Evolutionary conservation across 768 basidiomycete species (phyloP), one percentile per base, ranked within the genome.

Genomic region (Boletus rubescentipes): DNA sequence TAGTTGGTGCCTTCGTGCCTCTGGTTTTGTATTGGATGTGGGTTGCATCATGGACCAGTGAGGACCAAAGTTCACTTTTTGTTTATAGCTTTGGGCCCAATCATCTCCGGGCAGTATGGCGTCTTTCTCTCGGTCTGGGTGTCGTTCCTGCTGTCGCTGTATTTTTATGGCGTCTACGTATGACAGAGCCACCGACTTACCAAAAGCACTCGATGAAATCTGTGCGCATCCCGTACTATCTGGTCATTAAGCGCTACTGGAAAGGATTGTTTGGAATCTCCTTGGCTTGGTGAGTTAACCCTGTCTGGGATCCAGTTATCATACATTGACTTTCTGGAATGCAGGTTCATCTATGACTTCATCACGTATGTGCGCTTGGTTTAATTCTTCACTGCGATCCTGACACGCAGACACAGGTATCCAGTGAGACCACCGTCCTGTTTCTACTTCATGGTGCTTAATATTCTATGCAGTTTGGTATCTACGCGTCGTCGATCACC

Each of bases 11-110:
- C 11, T 93, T 94, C 58, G 86, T 91, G 4, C 91, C 92, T 14
- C 77, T 95, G 6, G 87, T 95, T 26, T 75, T 93, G 30, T 90
- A 84, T 64, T 93, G 91, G 93, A 95, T 95, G 86, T 90, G 57
- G 41, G 86, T 73, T 18, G 42, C 21, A 14, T 43, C 44, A 23
- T 49, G 46, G 42, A 20, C 34, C 26, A 2, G 16, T 16, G 38
- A 46, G 46, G 51, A 23, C 10, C 15, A 6, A 14, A 50, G 38
- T 38, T 53, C 20, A 57, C 40, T 0, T 16, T 15, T 7, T 31
- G 9, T 36, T 53, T 46, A 30, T 52, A 91, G 87, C 62, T 93
- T 89, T 56, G 89, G 91, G 31, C 63, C 80, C 38, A 72, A 89
- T 56, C 93, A 94, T 66, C 83, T 95, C 39, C 82, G 88, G 26